These are phyloP conservation scores for Fusarium algeriense DNA, from an alignment of 2,329 filamentous ascomycete genomes.

Conservation along the genomic window DNA sequence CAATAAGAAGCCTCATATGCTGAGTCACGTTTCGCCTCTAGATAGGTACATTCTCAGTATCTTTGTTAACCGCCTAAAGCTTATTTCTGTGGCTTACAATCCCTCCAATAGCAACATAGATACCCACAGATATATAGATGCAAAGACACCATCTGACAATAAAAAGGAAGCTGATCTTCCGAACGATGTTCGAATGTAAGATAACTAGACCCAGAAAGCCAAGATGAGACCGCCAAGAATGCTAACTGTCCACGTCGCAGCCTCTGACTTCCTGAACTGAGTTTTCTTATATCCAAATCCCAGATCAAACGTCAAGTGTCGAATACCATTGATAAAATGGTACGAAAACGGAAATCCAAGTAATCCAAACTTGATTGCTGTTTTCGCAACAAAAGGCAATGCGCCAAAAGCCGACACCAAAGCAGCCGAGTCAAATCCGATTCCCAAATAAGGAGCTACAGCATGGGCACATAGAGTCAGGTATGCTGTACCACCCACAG, in stretches of 20 bases:
- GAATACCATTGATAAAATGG: slow-evolving; percentile 28
- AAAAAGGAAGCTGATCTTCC: too few species aligned
- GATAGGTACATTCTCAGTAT: too few species aligned
- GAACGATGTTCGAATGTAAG: accelerated
- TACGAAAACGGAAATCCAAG: slow-evolving; percentile 27
- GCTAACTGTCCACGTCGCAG: slow-evolving; percentile 18
- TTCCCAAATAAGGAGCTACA: slow-evolving; percentile 16
- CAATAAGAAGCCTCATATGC: too few species aligned
- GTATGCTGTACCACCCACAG: slow-evolving; percentile 22
- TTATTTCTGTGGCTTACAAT: too few species aligned
- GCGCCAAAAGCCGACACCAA: slow-evolving; percentile 12
- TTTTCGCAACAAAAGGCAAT: slow-evolving; percentile 13
- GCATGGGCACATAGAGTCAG: slow-evolving; percentile 8
- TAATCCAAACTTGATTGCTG: slow-evolving; percentile 19
- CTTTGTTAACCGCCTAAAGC: too few species aligned
- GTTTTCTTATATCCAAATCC: slow-evolving; percentile 30
- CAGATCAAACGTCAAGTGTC: slow-evolving; percentile 31
- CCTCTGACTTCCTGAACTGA: slow-evolving; percentile 22
- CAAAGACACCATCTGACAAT: background rate
- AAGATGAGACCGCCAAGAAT: slow-evolving; percentile 13
- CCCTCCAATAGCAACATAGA: too few species aligned
- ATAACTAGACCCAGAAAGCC: slow-evolving; percentile 14
- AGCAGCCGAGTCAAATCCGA: slow-evolving; percentile 9
- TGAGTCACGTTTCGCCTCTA: too few species aligned
- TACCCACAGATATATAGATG: too few species aligned